These are phyloP conservation scores for Microbotryomycetes sp. DNA, from an alignment of 1,284 basidiomycete species.

Conservation along the genomic window DNA sequence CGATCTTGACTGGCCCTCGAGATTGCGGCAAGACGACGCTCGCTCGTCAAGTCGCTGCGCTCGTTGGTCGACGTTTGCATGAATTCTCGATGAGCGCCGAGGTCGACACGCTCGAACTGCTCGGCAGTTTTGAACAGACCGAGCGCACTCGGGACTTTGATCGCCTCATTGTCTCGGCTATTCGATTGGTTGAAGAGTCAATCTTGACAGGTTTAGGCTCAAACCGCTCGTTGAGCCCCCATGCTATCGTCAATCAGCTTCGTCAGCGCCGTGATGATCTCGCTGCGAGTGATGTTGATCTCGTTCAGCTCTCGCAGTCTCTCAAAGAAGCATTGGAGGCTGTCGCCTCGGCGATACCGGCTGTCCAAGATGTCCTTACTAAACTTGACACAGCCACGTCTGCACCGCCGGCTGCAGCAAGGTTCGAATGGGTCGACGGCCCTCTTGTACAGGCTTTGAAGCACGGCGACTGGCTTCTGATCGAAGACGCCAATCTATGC, in stretches of 20 bases:
- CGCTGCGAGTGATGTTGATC: conserved; percentile 6
- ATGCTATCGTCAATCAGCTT: conserved; percentile 8
- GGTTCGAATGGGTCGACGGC: conserved; percentile 94
- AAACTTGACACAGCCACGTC: not conserved
- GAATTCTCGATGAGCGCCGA: conserved; percentile 78
- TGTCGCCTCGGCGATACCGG: not conserved
- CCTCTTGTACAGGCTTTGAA: conserved; percentile 84
- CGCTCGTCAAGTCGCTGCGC: conserved; percentile 62
- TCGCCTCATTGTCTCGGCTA: conserved; percentile 4
- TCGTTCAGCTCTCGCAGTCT: not conserved
- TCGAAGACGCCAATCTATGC: conserved; percentile 92
- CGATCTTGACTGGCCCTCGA: conserved; percentile 73
- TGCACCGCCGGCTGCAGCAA: conserved; percentile 44
- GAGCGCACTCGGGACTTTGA: conserved; percentile 35
- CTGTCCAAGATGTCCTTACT: not conserved
- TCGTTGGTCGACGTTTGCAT: conserved; percentile 60
- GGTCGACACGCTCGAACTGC: conserved; percentile 87
- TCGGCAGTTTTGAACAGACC: conserved; percentile 91
- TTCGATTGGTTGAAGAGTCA: conserved; percentile 6
- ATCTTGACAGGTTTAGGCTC: conserved; percentile 4
- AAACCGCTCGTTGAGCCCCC: not conserved
- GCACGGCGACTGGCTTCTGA: conserved; percentile 78
- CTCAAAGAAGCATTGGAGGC: conserved; percentile 1
- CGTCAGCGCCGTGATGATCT: conserved; percentile 6
- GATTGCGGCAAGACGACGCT: conserved; percentile 74